Conservation (phyloP, 129 eudicot species). For the Lactuca sativa region DNA sequence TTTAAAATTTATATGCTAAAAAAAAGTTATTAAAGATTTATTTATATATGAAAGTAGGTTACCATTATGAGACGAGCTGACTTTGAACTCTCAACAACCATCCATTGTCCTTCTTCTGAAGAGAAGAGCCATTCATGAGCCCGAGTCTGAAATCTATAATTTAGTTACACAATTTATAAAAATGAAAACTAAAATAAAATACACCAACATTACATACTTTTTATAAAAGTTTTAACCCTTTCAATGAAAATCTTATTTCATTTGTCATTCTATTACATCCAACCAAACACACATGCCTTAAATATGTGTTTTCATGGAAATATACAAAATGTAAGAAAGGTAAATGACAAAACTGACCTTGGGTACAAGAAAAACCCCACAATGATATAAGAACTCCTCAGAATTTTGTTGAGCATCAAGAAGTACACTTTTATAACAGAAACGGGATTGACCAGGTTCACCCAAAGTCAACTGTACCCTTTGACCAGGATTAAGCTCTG, state of each 20-base stretch:
- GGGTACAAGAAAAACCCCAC: slow-evolving; percentile 88
- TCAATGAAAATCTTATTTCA: too few relatives aligned
- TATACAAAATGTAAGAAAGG: slow-evolving; percentile 15
- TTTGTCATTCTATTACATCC: too few relatives aligned
- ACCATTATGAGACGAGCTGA: slow-evolving; percentile 93
- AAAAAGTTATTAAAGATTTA: too few relatives aligned
- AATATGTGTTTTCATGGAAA: not conserved
- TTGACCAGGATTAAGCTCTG: slow-evolving; percentile 71
- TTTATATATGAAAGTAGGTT: slow-evolving; percentile 4
- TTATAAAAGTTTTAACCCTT: not conserved
- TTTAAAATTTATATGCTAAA: too few relatives aligned
- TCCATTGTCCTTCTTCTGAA: slow-evolving; percentile 99
- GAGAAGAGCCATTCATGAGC: slow-evolving; percentile 87
- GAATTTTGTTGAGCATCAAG: slow-evolving; percentile 72
- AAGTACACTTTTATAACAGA: slow-evolving; percentile 72
- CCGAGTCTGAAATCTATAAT: slow-evolving; percentile 69
- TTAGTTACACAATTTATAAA: slow-evolving; percentile 39
- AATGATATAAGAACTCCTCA: slow-evolving; percentile 55
- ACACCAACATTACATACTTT: slow-evolving; percentile 4
- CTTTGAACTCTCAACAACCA: slow-evolving; percentile 79
- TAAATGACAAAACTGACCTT: slow-evolving; percentile 45
- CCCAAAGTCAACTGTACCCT: slow-evolving; percentile 69
- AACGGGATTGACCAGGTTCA: slow-evolving; percentile 60
- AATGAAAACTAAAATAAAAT: not conserved
- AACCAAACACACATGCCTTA: not conserved